phyloP scores from a whole-genome alignment of 169 alveolate genomes.

The Plasmodium yoelii region DNA sequence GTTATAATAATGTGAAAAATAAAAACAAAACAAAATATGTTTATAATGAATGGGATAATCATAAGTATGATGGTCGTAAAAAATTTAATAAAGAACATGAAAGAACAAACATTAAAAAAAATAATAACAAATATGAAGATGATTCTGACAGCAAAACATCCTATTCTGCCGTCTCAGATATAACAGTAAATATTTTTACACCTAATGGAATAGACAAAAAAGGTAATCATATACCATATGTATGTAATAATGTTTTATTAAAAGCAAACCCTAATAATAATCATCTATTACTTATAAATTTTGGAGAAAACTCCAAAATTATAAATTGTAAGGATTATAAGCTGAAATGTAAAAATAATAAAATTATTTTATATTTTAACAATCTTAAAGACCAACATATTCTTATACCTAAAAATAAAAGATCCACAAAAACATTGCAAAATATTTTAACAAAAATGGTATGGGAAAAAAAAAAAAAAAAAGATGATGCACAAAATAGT shows the following conservation, averaged over 20 bases:
- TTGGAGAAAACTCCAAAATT: conserved; percentile 8
- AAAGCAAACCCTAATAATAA: conserved; percentile 17
- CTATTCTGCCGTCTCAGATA: conserved; percentile 1
- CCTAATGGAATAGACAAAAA: conserved; percentile 65
- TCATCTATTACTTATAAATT: conserved; percentile 26
- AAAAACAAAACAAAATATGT: conserved; percentile 13
- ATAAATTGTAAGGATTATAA: conserved; percentile 55
- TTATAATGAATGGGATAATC: background rate
- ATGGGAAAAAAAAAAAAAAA: conserved; percentile 9
- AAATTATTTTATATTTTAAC: conserved; percentile 39
- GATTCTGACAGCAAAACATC: conserved; percentile 19
- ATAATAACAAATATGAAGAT: background rate
- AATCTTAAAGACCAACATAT: conserved; percentile 63
- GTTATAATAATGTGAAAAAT: conserved; percentile 44
- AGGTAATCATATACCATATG: conserved; percentile 51
- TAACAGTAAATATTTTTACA: conserved; percentile 68
- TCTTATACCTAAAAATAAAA: conserved; percentile 61
- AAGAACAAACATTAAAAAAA: background rate
- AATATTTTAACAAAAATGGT: conserved; percentile 34
- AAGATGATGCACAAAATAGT: background rate
- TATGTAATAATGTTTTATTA: conserved; percentile 34
- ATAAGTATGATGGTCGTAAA: background rate
- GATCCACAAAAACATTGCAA: conserved; percentile 12
- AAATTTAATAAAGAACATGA: conserved; percentile 7
- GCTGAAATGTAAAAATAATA: conserved; percentile 52